Evolutionary conservation across 805 yeast species (phyloP).

Genomic region (Sugiyamaella lignohabitans): DNA sequence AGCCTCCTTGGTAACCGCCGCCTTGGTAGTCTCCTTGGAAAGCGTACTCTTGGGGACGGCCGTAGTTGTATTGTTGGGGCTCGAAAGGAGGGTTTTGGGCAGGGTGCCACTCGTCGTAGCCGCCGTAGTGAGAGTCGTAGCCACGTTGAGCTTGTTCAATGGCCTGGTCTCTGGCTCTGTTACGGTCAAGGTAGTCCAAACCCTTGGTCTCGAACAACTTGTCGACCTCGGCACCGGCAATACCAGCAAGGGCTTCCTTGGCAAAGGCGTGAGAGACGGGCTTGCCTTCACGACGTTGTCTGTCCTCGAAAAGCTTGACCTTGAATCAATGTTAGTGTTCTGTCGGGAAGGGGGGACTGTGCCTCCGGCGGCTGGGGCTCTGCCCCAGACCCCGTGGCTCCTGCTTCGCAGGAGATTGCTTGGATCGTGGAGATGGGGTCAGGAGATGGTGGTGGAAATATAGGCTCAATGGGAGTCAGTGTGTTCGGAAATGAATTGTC

Average conservation of each 20-base stretch:
- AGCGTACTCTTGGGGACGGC: slow-evolving; percentile 5
- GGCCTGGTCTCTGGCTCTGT: slow-evolving; percentile 20
- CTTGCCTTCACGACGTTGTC: slow-evolving; percentile 23
- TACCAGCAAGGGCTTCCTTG: slow-evolving; percentile 22
- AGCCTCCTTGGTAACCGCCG: slow-evolving; percentile 7
- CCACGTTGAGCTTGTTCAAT: slow-evolving; percentile 16
- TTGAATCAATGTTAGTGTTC: background rate
- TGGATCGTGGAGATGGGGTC: no score
- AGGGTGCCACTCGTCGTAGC: slow-evolving; percentile 14
- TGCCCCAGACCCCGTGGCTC: no score
- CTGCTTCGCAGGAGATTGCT: no score
- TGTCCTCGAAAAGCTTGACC: slow-evolving; percentile 20
- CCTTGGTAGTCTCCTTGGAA: slow-evolving; percentile 2
- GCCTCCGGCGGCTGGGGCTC: background rate
- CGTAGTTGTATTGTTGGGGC: slow-evolving; percentile 19
- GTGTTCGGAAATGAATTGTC: no score
- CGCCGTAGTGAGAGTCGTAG: slow-evolving; percentile 24
- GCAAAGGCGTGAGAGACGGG: slow-evolving; percentile 23
- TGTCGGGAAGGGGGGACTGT: no score
- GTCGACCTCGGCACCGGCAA: slow-evolving; percentile 26
- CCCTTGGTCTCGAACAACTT: slow-evolving; percentile 25
- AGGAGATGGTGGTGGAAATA: no score
- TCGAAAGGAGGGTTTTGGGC: slow-evolving; percentile 18
- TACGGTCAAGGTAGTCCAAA: slow-evolving; percentile 21
- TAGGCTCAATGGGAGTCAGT: no score